These are phyloP conservation scores for Sclerotinia nivalis DNA, from an alignment of 2,329 filamentous ascomycete genomes.

Conservation along the genomic window DNA sequence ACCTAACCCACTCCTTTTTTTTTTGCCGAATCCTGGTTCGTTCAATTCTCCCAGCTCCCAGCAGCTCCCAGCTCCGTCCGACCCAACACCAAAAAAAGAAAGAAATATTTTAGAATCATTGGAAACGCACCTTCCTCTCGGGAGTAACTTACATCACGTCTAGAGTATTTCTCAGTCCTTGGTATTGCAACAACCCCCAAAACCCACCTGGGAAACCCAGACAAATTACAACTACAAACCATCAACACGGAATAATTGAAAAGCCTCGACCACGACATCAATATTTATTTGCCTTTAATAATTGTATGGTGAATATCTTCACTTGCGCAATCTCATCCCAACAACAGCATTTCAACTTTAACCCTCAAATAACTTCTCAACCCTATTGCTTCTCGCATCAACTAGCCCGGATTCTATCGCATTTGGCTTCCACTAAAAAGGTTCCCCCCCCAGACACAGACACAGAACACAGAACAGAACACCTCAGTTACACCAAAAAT, in stretches of 20 bases:
- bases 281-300: neutral
- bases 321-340: constrained; percentile 9
- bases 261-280: constrained; percentile 5
- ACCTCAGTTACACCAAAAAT: constrained; percentile 6
- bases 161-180: neutral
- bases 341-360: neutral
- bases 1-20: neutral
- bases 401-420: constrained; percentile 12
- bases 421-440: constrained; percentile 11
- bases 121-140: constrained; percentile 2
- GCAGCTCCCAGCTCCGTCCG: neutral
- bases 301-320: constrained; percentile 7
- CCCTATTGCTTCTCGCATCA: constrained; percentile 12
- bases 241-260: neutral
- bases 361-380: neutral
- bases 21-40: constrained; percentile 3
- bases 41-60: neutral
- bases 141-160: constrained; percentile 8
- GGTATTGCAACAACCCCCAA: neutral
- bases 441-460: neutral
- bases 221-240: constrained; percentile 11
- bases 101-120: constrained; percentile 1
- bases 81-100: neutral
- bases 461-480: neutral
- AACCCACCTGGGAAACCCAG: constrained; percentile 13